Conservation (phyloP, 495 filamentous ascomycete genomes). For the Xanthoparmelia taractica region DNA sequence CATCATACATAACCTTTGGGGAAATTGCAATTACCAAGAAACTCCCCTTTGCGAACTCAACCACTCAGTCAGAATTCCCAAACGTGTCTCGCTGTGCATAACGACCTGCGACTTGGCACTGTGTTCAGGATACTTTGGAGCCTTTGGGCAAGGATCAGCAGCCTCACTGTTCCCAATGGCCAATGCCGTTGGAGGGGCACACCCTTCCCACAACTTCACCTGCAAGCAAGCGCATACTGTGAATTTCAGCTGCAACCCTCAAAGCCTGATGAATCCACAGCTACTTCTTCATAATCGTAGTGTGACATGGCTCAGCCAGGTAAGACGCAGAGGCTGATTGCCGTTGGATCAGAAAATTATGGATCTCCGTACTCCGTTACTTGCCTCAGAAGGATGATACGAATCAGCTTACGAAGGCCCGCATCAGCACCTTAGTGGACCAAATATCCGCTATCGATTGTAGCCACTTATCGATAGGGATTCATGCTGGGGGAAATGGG, state of each 20-base stretch:
- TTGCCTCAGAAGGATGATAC: background rate
- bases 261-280: background rate
- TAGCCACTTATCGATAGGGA: slow-evolving; percentile 15
- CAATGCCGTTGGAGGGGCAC: slow-evolving; percentile 10
- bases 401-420: slow-evolving; percentile 14
- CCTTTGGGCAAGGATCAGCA: slow-evolving; percentile 9
- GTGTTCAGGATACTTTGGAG: background rate
- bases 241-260: background rate
- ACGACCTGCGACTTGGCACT: slow-evolving; percentile 6
- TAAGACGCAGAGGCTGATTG: background rate
- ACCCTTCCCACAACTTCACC: slow-evolving; percentile 10
- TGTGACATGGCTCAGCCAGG: background rate
- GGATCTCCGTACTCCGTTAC: background rate
- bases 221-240: slow-evolving; percentile 17
- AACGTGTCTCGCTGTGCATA: background rate
- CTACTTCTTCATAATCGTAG: background rate
- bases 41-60: background rate
- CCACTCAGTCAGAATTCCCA: background rate
- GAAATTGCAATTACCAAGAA: slow-evolving; percentile 24
- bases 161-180: background rate
- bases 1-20: too few species aligned
- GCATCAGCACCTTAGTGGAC: background rate
- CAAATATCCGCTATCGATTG: slow-evolving; percentile 9
- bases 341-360: slow-evolving; percentile 7
- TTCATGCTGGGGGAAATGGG: background rate